These are phyloP conservation scores for Catharanthus roseus DNA, from an alignment of 257 asterid genomes.

Conservation along the genomic window DNA sequence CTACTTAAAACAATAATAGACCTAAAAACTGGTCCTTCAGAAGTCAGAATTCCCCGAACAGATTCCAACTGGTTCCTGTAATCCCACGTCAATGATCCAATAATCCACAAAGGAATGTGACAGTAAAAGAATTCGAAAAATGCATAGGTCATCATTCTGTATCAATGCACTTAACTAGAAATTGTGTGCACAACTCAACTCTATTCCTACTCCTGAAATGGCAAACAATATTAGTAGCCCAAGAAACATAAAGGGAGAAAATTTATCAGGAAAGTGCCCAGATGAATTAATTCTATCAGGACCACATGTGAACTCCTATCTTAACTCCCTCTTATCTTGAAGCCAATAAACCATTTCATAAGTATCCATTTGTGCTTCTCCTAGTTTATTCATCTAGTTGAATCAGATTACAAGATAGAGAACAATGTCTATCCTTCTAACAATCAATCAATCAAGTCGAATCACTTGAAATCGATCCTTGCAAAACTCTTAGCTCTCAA, in stretches of 20 bases:
- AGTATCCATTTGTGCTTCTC: background rate
- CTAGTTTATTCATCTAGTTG: background rate
- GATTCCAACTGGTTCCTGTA: too few species aligned
- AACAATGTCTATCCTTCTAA: background rate
- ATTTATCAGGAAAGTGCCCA: background rate
- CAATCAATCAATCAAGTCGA: background rate
- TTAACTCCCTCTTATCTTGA: background rate
- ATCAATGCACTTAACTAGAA: background rate
- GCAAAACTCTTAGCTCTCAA: background rate
- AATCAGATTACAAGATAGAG: background rate
- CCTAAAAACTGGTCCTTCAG: too few species aligned
- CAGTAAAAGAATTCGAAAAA: background rate
- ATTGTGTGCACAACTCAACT: background rate
- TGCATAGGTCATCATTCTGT: background rate
- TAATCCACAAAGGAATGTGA: background rate
- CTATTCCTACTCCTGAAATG: too few species aligned
- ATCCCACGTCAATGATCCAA: too few species aligned
- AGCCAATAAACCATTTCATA: background rate
- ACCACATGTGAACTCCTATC: background rate
- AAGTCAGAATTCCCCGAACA: too few species aligned
- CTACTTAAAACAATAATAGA: too few species aligned
- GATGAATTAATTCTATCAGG: background rate
- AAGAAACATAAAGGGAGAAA: background rate
- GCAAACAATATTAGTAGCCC: background rate
- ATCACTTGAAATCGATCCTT: background rate